Base-by-base conservation (phyloP, 2,329 filamentous ascomycete species). In the Ramichloridium luteum region DNA sequence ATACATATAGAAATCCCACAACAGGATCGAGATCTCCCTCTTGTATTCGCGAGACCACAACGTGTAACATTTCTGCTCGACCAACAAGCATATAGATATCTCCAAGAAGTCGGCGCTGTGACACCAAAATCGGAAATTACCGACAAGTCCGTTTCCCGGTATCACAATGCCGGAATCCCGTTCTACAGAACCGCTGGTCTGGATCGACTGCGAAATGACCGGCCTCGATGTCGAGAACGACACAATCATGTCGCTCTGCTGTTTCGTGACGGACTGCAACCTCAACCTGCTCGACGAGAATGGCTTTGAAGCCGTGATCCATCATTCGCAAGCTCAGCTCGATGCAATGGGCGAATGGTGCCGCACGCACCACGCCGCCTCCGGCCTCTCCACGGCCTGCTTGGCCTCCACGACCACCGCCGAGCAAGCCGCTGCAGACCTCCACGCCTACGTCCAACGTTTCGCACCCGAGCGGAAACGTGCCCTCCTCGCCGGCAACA, bases 141-240 rank as follows among this genome's bases (percentile, higher is more conserved):
- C n/a, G n/a, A n/a, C n/a, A n/a, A n/a, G n/a, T n/a, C n/a, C n/a
- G n/a, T n/a, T n/a, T n/a, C n/a, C n/a, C n/a, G n/a, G n/a, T 23
- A 23, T 23, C 38, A 48, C 13, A 28, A 60, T 60, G 58, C 56
- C 55, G 2, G 58, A 60, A 41, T 59, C 60, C 38, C 52, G 56
- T 26, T 78, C 74, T 13, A 65, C 58, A 30, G 74, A 76, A 43
- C 78, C 80, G 6, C 60, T 92, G 22, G 80, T 92, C 40, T 92
- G 84, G 83, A 86, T 93, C 42, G 84, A 93, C 59, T 80, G 75
- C 50, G 75, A 80, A 84, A 98, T 98, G 90, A 96, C 84, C 17
- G 84, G 84, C 13, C 70, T 93, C 5, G 68, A 93, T 27, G 27
- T 35, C 5, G 33, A 35, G 10, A 40, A 31, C n/a, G 43, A 46